These are phyloP conservation scores for Talaromyces proteolyticus DNA, from an alignment of 495 filamentous ascomycete species.

Conservation along the genomic window DNA sequence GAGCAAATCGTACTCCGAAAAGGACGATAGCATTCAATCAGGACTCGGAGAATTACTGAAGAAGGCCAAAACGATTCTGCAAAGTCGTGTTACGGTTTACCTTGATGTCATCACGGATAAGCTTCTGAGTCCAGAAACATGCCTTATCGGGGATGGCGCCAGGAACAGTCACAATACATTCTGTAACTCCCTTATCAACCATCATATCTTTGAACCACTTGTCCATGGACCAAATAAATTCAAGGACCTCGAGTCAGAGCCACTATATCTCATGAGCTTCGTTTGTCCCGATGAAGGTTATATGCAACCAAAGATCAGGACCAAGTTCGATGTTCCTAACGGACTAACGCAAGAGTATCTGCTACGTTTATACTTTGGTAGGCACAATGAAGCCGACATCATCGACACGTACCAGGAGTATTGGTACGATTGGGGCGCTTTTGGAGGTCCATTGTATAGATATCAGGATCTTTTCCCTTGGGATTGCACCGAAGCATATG, in stretches of 20 bases:
- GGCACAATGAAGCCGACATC: conserved; percentile 31
- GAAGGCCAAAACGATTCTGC: neutral
- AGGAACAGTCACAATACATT: neutral
- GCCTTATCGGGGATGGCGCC: neutral
- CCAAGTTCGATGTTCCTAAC: conserved; percentile 30
- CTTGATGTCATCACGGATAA: neutral
- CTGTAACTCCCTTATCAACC: neutral
- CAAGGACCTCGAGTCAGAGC: neutral
- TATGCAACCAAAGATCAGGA: conserved; percentile 7
- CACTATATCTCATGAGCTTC: conserved; percentile 34
- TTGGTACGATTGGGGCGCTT: conserved; percentile 39
- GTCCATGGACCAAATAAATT: neutral
- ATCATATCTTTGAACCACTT: neutral
- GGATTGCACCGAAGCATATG: conserved; percentile 41
- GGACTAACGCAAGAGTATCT: conserved; percentile 39
- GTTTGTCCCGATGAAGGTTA: conserved; percentile 16
- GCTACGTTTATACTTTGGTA: conserved; percentile 20
- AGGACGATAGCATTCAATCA: neutral
- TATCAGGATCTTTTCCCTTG: conserved; percentile 34
- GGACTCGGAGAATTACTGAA: neutral
- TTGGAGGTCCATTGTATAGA: conserved; percentile 24
- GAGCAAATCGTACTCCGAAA: conserved; percentile 1
- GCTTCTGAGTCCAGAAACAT: neutral
- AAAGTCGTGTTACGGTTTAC: neutral
- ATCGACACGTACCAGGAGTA: conserved; percentile 34